A percentile compares a stretch with the other conserved stretches of the same genome.
Evolutionary conservation across 2,329 filamentous ascomycete genomes (phyloP).

Genomic region (Colletotrichum incanum): DNA sequence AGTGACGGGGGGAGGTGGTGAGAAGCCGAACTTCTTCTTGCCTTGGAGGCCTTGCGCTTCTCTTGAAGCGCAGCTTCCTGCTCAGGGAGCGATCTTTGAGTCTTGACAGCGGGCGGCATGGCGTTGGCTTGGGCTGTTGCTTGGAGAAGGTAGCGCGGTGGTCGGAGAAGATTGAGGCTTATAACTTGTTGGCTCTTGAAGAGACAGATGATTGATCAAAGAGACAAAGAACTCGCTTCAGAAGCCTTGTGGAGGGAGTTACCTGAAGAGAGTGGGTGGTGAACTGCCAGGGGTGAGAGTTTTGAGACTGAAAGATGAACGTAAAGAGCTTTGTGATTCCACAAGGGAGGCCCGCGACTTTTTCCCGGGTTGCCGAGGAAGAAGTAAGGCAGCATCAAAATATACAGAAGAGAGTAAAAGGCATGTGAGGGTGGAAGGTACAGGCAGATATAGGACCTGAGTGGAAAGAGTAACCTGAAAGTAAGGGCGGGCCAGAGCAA

Average conservation of each 20-base stretch:
- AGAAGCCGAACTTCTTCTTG: not conserved
- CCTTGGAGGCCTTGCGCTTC: not conserved
- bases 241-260: not conserved
- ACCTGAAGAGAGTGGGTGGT: not conserved
- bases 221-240: not conserved
- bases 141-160: not conserved
- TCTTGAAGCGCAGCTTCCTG: not conserved
- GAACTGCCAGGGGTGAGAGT: not conserved
- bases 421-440: not conserved
- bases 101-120: not conserved
- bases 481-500: not conserved
- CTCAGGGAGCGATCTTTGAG: not conserved
- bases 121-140: not conserved
- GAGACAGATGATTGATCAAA: too few species aligned
- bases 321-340: not conserved
- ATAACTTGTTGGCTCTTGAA: not conserved
- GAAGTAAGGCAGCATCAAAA: not conserved
- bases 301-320: not conserved
- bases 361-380: not conserved
- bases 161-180: not conserved
- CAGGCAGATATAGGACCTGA: too few species aligned
- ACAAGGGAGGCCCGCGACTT: not conserved
- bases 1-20: not conserved
- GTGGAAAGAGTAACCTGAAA: not conserved
- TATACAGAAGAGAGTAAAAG: not conserved